These are phyloP conservation scores for Ustilago sp. DNA, from an alignment of 1,284 basidiomycete species.

Conservation along the genomic window DNA sequence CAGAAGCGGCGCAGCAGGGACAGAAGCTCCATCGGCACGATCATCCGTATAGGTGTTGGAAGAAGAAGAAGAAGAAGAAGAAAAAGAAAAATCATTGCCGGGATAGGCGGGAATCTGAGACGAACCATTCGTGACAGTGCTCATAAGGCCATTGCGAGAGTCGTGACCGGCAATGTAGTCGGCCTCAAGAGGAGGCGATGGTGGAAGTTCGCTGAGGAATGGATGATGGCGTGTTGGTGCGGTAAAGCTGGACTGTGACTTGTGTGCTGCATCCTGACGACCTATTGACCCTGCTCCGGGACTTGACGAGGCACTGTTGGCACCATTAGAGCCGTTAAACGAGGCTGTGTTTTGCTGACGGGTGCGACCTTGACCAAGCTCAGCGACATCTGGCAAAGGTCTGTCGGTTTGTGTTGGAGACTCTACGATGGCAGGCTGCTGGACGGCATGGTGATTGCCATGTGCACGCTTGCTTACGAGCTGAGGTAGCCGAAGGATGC, in stretches of 20 bases:
- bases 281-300: slow-evolving; percentile 5
- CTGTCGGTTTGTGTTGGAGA: slow-evolving; percentile 8
- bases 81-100: slow-evolving; percentile 2
- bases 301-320: slow-evolving; percentile 3
- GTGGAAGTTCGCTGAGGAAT: slow-evolving; percentile 60
- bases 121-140: slow-evolving; percentile 26
- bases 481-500: slow-evolving; percentile 56
- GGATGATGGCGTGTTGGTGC: slow-evolving; percentile 55
- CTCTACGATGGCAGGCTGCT: slow-evolving; percentile 23
- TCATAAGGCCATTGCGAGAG: slow-evolving; percentile 46
- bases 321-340: slow-evolving; percentile 1
- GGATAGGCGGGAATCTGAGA: slow-evolving; percentile 14
- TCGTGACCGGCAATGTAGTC: slow-evolving; percentile 45
- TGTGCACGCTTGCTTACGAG: slow-evolving; percentile 57
- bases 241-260: slow-evolving; percentile 46
- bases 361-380: slow-evolving; percentile 16
- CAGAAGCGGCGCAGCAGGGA: slow-evolving; percentile 13
- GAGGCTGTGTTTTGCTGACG: slow-evolving; percentile 13
- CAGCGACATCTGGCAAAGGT: slow-evolving; percentile 15
- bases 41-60: not conserved
- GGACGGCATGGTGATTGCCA: slow-evolving; percentile 19
- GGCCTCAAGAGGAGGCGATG: slow-evolving; percentile 60
- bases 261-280: slow-evolving; percentile 40
- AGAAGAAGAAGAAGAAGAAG: not conserved
- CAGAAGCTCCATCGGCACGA: not conserved